Evolutionary conservation across 2,329 filamentous ascomycete species (phyloP).

Genomic region (Lachnellula arida): DNA sequence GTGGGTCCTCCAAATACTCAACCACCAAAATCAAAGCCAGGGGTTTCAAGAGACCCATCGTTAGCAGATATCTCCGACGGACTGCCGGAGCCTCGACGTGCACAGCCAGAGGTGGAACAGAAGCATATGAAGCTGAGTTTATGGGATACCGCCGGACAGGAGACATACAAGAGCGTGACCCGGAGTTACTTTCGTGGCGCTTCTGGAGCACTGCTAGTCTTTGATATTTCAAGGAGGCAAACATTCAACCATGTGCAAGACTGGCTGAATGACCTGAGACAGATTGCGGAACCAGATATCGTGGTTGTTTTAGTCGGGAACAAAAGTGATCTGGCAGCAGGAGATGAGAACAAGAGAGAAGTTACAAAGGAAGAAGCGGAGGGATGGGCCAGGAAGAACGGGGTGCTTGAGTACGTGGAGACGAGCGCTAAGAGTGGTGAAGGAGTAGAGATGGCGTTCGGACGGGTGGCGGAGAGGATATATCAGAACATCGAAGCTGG

Average conservation of each 20-base stretch:
- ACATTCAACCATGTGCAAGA: conserved; percentile 87
- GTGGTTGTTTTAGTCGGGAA: conserved; percentile 94
- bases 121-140: conserved; percentile 89
- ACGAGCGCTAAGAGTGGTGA: conserved; percentile 94
- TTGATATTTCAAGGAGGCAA: conserved; percentile 80
- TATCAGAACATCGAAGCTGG: conserved; percentile 96
- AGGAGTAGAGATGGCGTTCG: conserved; percentile 87
- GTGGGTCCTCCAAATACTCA: conserved; percentile 70
- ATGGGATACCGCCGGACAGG: conserved; percentile 95
- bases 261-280: conserved; percentile 90
- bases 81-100: conserved; percentile 49
- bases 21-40: conserved; percentile 45
- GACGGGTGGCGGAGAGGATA: conserved; percentile 91
- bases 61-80: conserved; percentile 35
- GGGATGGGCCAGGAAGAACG: conserved; percentile 82
- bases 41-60: conserved; percentile 19
- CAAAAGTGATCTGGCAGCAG: conserved; percentile 73
- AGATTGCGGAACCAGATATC: conserved; percentile 94
- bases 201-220: conserved; percentile 77
- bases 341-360: conserved; percentile 62
- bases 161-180: conserved; percentile 96
- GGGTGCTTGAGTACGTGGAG: conserved; percentile 89
- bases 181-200: conserved; percentile 71
- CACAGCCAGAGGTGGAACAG: conserved; percentile 39
- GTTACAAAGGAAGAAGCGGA: conserved; percentile 80